These are phyloP conservation scores for Lactarius indigo DNA, from an alignment of 768 basidiomycete species.

Conservation along the genomic window DNA sequence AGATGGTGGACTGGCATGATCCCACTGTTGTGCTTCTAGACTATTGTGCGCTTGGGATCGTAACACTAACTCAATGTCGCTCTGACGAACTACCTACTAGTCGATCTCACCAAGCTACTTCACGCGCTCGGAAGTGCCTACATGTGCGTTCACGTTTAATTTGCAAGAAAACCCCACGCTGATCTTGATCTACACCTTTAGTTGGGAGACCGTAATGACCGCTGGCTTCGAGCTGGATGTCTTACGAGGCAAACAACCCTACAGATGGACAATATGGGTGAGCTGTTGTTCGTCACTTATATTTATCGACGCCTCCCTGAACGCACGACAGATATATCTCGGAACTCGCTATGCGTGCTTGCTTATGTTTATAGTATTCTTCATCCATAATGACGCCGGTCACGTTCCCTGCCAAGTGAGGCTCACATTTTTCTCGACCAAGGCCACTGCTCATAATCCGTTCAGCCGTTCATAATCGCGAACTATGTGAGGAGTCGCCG, in stretches of 20 bases:
- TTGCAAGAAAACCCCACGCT: neutral
- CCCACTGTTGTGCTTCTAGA: neutral
- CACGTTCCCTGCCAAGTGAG: neutral
- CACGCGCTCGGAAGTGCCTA: neutral
- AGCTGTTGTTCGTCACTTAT: neutral
- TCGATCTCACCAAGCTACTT: neutral
- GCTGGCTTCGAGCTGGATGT: neutral
- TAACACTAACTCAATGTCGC: neutral
- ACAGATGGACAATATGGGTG: neutral
- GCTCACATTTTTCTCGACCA: too few relatives aligned
- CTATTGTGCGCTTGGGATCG: neutral
- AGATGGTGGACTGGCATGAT: neutral
- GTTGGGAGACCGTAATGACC: neutral
- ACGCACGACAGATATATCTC: slow-evolving; percentile 2
- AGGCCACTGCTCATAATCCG: too few relatives aligned
- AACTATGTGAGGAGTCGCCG: neutral
- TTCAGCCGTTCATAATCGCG: neutral
- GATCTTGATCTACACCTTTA: neutral
- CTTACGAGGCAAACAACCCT: slow-evolving; percentile 10
- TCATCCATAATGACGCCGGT: neutral
- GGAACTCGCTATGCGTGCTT: neutral
- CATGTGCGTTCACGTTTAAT: neutral
- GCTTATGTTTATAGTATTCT: neutral
- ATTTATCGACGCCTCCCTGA: neutral
- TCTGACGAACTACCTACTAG: neutral